These are phyloP conservation scores for Saraca asoca DNA, from an alignment of 331 rosid genomes.

Conservation along the genomic window DNA sequence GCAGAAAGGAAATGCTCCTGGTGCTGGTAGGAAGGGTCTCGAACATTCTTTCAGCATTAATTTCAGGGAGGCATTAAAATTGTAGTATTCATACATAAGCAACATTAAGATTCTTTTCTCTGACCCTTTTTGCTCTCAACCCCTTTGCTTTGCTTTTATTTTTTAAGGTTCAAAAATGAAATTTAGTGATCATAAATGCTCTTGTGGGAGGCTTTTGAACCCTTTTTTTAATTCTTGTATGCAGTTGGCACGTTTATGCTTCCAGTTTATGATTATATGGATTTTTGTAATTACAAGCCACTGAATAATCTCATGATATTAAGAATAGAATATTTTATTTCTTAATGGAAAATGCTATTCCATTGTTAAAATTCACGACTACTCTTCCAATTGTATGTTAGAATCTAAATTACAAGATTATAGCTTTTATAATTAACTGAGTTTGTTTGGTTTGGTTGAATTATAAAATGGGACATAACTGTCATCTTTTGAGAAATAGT, in stretches of 20 bases:
- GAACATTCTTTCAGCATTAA: constrained; percentile 68
- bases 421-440: no score
- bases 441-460: no score
- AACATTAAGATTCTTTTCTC: constrained; percentile 17
- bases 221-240: constrained; percentile 2
- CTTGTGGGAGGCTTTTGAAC: constrained; percentile 15
- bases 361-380: no score
- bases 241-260: not conserved
- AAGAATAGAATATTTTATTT: no score
- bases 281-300: constrained; percentile 25
- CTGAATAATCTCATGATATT: no score
- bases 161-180: constrained; percentile 23
- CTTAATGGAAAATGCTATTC: no score
- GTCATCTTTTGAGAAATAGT: no score
- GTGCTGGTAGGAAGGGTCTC: constrained; percentile 61
- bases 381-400: no score
- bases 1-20: constrained; percentile 73
- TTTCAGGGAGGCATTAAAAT: constrained; percentile 68
- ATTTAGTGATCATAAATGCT: constrained; percentile 7
- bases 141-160: not conserved
- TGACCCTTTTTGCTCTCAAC: not conserved
- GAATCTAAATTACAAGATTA: no score
- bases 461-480: no score
- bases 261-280: constrained; percentile 31
- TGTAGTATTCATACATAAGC: constrained; percentile 19